Evolutionary conservation across 805 yeast genomes (phyloP).

Genomic region (Candida coquimbonensis): DNA sequence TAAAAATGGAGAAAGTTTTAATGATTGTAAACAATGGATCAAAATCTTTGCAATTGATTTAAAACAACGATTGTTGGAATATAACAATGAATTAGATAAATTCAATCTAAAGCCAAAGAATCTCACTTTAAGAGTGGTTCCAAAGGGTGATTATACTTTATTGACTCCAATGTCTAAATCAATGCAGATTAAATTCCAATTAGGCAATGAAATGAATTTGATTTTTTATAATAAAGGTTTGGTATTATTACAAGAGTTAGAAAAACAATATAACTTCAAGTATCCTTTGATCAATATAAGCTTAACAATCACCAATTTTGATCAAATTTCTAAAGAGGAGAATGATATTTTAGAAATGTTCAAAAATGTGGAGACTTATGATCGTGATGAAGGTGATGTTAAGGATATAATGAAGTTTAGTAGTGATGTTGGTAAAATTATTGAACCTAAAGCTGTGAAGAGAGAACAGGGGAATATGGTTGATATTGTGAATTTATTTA

Average conservation of each 20-base stretch:
- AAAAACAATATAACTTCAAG: conserved; percentile 20
- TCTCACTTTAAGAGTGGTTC: conserved; percentile 28
- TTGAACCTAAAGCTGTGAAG: neutral
- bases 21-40: conserved; percentile 66
- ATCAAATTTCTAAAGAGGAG: conserved; percentile 19
- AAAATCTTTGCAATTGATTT: conserved; percentile 79
- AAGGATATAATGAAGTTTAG: neutral
- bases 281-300: conserved; percentile 47
- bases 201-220: conserved; percentile 1
- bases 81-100: conserved; percentile 48
- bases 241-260: conserved; percentile 36
- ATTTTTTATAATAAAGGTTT: conserved; percentile 27
- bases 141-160: conserved; percentile 9
- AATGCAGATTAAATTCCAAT: neutral
- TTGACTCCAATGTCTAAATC: conserved; percentile 1
- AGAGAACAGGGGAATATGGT: neutral
- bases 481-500: no score
- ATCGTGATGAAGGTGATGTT: neutral
- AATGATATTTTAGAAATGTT: conserved; percentile 2
- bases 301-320: conserved; percentile 48
- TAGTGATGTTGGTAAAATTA: neutral
- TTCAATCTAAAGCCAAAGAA: conserved; percentile 41
- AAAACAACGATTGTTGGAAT: conserved; percentile 63
- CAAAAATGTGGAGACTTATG: conserved; percentile 3
- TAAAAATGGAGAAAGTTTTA: conserved; percentile 39